Evolutionary conservation across 768 basidiomycete genomes (phyloP), one percentile per base, ranked within the genome.

Genomic region (Suillus paluster): DNA sequence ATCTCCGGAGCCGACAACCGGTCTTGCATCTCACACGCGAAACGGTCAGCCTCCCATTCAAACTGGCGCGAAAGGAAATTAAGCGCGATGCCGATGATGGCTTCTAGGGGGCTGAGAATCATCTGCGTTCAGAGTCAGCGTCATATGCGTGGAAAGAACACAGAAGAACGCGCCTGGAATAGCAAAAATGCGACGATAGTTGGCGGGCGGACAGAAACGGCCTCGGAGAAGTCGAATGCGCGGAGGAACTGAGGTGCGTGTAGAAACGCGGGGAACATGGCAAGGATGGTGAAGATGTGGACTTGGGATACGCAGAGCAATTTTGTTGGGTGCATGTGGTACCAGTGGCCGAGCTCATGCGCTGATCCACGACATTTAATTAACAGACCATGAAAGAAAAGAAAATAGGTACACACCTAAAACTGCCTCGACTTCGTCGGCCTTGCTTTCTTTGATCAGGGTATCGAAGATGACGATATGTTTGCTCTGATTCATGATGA

Each of bases 401-500:
- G 21, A 54, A 21, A 15, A 54, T 12, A 12, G 4, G 17, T 17
- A 34, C 78, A 21, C 67, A 82, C 81, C 89, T 46, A 98, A 85
- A n/a, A 99, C 95, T 36, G 97, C 97, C 68, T 98, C 97, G 33
- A 99, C 94, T 74, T 98, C 94, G 27, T 94, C 92, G 0, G 95
- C 85, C 68, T 89, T 86, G 74, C 87, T 91, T 70, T 98, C 87
- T 71, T 96, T 89, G 75, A 99, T 95, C 66, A 99, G 84, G 0
- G 97, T 99, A 68, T 99, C 97, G 70, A 95, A 99, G 71, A 99
- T 91, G 74, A 99, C 95, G 66, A 97, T 94, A 76, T 95, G 94
- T 68, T 95, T 95, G 78, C 88, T 91, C 91, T 92, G 65, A 56
- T 44, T 19, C 1, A 17, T 5, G 34, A 36, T 45, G 19, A 11